Percentiles rank a stretch among this genome's conserved stretches.
These are phyloP conservation scores for Naganishia liquefaciens DNA, from an alignment of 1,284 basidiomycete genomes.

Conservation along the genomic window DNA sequence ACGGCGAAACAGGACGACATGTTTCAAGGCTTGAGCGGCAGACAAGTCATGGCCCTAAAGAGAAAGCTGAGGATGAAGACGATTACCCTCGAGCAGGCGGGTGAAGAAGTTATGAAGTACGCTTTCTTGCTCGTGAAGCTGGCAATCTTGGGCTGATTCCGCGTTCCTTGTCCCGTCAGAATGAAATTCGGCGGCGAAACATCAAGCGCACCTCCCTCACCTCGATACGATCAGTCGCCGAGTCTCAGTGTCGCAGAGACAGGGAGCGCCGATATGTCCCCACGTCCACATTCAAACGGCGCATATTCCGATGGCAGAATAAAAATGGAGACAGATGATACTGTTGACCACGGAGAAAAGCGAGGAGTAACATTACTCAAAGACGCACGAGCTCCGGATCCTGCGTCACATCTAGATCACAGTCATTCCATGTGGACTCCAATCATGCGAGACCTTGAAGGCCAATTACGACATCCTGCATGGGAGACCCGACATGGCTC, in stretches of 20 bases:
- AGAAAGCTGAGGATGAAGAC: constrained; percentile 46
- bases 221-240: not conserved
- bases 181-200: constrained; percentile 4
- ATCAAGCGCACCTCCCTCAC: not conserved
- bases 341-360: not conserved
- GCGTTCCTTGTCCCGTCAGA: not conserved
- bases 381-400: not conserved
- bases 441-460: constrained; percentile 75
- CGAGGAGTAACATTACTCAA: not conserved
- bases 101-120: constrained; percentile 42
- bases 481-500: constrained; percentile 97
- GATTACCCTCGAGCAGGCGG: constrained; percentile 41
- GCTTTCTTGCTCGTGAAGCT: not conserved
- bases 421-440: constrained; percentile 89
- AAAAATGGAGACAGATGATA: not conserved
- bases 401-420: constrained; percentile 53
- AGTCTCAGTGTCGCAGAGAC: not conserved
- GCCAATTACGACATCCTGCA: constrained; percentile 77
- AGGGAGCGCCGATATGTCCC: not conserved
- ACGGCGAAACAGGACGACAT: constrained; percentile 39
- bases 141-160: not conserved
- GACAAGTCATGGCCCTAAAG: constrained; percentile 54
- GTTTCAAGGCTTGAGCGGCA: constrained; percentile 51
- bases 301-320: not conserved
- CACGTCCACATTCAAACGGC: not conserved